Evolutionary conservation across 2,329 filamentous ascomycete genomes (phyloP).

Genomic region (Aureobasidium sp.): DNA sequence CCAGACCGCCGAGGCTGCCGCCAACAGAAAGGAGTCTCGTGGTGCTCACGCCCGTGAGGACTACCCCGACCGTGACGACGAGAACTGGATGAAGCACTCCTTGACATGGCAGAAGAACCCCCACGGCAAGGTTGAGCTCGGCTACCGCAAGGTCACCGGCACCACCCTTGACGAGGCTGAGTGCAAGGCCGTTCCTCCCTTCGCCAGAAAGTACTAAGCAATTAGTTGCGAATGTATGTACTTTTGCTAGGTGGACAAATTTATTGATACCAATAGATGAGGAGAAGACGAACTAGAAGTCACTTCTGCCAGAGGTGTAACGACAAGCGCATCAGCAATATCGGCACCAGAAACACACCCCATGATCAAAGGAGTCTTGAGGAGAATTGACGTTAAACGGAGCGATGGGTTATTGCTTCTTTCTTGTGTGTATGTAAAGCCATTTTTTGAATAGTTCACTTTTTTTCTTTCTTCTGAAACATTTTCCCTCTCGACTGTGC

Average conservation of each 20-base stretch:
- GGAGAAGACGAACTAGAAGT: not conserved
- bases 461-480: not conserved
- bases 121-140: constrained; percentile 77
- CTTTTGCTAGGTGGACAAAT: not conserved
- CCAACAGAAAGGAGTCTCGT: constrained; percentile 93
- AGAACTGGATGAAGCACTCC: constrained; percentile 99
- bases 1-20: constrained; percentile 85
- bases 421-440: constrained; percentile 14
- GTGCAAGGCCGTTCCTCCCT: constrained; percentile 87
- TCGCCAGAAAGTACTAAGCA: constrained; percentile 16
- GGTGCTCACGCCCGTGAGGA: constrained; percentile 97
- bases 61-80: constrained; percentile 88
- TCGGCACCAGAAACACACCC: not conserved
- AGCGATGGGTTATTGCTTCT: constrained; percentile 1
- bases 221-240: not conserved
- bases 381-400: constrained; percentile 1
- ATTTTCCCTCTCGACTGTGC: not conserved
- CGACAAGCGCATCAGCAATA: not conserved
- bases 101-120: constrained; percentile 91
- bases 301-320: not conserved
- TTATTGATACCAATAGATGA: not conserved
- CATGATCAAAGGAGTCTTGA: not conserved
- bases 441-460: not conserved
- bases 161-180: constrained; percentile 88
- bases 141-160: constrained; percentile 75